Evolutionary conservation across 371 early-diverging fungal species (phyloP), one percentile per base, ranked within the genome.

Genomic region (Syncephalastrum monosporum): DNA sequence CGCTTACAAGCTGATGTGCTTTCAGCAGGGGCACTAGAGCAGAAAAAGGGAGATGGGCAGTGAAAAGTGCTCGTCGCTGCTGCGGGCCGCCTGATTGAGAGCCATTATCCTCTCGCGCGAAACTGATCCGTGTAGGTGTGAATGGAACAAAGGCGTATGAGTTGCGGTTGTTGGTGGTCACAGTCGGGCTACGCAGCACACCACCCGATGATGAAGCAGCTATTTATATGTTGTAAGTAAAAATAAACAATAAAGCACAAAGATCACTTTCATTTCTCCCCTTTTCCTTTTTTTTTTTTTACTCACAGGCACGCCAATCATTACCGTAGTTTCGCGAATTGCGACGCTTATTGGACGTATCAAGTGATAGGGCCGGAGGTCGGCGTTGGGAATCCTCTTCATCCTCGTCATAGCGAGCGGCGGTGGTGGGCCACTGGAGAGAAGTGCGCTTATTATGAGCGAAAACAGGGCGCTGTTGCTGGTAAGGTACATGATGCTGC

Each of bases 1-100:
- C 96, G 47, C 85, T 81, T 19, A 83, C 81, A 12, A 77, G 53
- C 19, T 63, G 58, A 17, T 69, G 63, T 12, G 77, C 63, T 50
- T 82, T 81, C 7, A 82, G 63, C 29, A 68, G 60, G 19, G 77
- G 77, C 5, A 69, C 61, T 1, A 74, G 63, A 25, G 78, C 76
- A 1, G 83, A 82, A 56, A 81, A 82, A 4, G 81, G 79, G 38
- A 82, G 47, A 47, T 82, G 83, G 6, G 83, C 78, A 14, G 67
- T 67, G 63, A 82, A 82, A 8, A 82, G 50, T 0, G 83, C 75
- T 10, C 81, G 77, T 7, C 83, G 74, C 48, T 74, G 71, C 24
- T 60, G 55, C 41, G 58, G 64, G 17, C 59, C 50, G 13, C 53
- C 42, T 13, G 56, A 2, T 17, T 23, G 47, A n/a, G 55, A n/a